Evolutionary conservation across 2,329 filamentous ascomycete species (phyloP).

Genomic region (Verticillium tricorpus): DNA sequence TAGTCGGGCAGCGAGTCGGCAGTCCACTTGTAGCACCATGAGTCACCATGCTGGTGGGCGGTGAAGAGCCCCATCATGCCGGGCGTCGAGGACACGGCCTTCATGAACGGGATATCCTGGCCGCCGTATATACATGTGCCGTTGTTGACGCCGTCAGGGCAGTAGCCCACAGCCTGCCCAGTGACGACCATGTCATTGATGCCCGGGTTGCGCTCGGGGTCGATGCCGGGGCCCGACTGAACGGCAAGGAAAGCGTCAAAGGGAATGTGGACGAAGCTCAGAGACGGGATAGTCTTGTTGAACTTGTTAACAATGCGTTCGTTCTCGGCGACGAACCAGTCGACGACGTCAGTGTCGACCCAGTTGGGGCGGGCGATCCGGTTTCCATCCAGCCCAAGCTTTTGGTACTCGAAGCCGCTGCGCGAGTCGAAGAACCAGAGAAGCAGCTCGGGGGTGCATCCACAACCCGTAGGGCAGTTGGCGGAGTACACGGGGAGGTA

Average conservation of each 20-base stretch:
- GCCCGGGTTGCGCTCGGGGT: constrained; percentile 34
- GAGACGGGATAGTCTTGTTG: constrained; percentile 33
- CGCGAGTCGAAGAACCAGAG: constrained; percentile 71
- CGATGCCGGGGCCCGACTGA: constrained; percentile 28
- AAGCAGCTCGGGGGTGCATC: constrained; percentile 38
- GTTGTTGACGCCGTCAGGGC: constrained; percentile 31
- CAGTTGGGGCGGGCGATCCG: constrained; percentile 34
- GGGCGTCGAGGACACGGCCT: constrained; percentile 47
- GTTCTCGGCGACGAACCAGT: constrained; percentile 37
- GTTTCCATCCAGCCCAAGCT: constrained; percentile 22
- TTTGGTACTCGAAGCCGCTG: constrained; percentile 50
- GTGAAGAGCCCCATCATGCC: constrained; percentile 56
- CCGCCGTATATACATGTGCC: constrained; percentile 36
- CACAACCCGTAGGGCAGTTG: constrained; percentile 21
- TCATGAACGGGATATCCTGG: constrained; percentile 60
- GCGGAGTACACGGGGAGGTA: constrained; percentile 38
- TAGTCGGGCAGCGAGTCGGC: constrained; percentile 38
- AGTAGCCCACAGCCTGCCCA: constrained; percentile 40
- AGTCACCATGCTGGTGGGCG: constrained; percentile 63
- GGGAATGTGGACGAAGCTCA: constrained; percentile 47
- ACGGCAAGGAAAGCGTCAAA: constrained; percentile 35
- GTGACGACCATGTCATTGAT: constrained; percentile 36
- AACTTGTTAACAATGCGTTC: constrained; percentile 23
- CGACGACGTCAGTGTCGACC: constrained; percentile 38
- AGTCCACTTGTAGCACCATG: constrained; percentile 52